phyloP scores from a whole-genome alignment of 441 rosid species.

The Arabidopsis lyrata region DNA sequence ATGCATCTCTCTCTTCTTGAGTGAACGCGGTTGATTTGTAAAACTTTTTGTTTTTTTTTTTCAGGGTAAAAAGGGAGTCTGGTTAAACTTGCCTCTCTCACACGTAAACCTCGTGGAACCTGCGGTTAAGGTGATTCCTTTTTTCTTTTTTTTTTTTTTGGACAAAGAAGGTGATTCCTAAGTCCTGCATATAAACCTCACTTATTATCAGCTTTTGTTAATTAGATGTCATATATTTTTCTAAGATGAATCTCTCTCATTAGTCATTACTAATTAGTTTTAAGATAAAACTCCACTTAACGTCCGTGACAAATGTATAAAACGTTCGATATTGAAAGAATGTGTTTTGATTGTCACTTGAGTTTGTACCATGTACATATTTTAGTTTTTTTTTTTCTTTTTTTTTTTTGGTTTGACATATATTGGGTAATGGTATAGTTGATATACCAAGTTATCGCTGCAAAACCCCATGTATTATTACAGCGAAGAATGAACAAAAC shows the following conservation, averaged over 20 bases:
- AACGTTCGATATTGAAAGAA: not conserved
- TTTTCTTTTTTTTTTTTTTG: too few relatives aligned
- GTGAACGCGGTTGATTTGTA: not conserved
- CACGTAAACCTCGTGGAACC: constrained; percentile 79
- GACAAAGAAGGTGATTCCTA: constrained; percentile 51
- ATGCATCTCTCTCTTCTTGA: not conserved
- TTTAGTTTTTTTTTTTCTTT: too few relatives aligned
- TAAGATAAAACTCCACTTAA: not conserved
- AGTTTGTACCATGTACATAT: not conserved
- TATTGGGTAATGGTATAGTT: too few relatives aligned
- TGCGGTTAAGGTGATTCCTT: constrained; percentile 65
- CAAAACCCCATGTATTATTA: too few relatives aligned
- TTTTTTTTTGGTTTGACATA: too few relatives aligned
- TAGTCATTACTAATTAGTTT: not conserved
- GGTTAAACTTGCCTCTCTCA: constrained; percentile 81
- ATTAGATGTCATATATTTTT: not conserved
- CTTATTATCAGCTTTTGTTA: not conserved
- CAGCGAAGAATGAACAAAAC: too few relatives aligned
- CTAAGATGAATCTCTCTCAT: too few relatives aligned
- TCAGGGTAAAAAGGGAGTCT: constrained; percentile 87
- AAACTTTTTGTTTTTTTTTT: not conserved
- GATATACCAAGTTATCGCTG: too few relatives aligned
- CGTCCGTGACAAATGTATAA: too few relatives aligned
- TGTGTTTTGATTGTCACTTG: constrained; percentile 4
- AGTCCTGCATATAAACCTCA: constrained; percentile 9